Evolutionary conservation across 768 basidiomycete species (phyloP).

Genomic region (Podaxis pistillaris): DNA sequence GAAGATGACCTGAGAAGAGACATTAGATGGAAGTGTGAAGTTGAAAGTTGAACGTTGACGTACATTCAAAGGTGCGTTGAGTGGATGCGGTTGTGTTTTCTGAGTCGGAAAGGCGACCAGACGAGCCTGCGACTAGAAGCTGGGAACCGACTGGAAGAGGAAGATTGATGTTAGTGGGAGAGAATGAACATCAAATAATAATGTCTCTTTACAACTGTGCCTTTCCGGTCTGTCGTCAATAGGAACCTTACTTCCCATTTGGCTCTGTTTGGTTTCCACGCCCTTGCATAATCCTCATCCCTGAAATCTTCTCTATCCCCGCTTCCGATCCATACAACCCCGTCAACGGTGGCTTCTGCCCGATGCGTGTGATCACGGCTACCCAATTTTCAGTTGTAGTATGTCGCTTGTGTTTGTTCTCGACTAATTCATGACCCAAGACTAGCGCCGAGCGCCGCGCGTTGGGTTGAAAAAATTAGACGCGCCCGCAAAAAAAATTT

Average conservation of each 20-base stretch:
- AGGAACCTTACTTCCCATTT: not conserved
- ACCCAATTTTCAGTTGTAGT: too few species aligned
- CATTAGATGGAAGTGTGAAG: not conserved
- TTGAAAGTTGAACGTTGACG: not conserved
- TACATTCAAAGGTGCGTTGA: constrained; percentile 5
- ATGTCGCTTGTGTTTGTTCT: too few species aligned
- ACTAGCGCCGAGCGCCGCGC: too few species aligned
- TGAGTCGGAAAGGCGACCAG: constrained; percentile 1
- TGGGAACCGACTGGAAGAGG: not conserved
- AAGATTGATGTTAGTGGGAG: not conserved
- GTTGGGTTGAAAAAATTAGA: too few species aligned
- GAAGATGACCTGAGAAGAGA: constrained; percentile 26
- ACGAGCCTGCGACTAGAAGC: constrained; percentile 9
- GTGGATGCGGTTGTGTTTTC: not conserved
- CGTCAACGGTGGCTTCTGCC: not conserved
- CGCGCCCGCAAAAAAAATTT: too few species aligned
- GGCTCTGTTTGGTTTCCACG: constrained; percentile 4
- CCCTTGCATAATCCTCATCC: not conserved
- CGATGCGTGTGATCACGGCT: not conserved
- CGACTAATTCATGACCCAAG: too few species aligned
- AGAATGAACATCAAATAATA: not conserved
- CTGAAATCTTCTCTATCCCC: not conserved
- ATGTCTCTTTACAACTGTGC: not conserved
- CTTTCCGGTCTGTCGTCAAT: not conserved
- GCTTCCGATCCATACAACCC: not conserved